Percentiles rank a stretch among this genome's conserved stretches.
Evolutionary conservation across 2,329 filamentous ascomycete genomes (phyloP).

Genomic region (Ophiostoma ulmi): DNA sequence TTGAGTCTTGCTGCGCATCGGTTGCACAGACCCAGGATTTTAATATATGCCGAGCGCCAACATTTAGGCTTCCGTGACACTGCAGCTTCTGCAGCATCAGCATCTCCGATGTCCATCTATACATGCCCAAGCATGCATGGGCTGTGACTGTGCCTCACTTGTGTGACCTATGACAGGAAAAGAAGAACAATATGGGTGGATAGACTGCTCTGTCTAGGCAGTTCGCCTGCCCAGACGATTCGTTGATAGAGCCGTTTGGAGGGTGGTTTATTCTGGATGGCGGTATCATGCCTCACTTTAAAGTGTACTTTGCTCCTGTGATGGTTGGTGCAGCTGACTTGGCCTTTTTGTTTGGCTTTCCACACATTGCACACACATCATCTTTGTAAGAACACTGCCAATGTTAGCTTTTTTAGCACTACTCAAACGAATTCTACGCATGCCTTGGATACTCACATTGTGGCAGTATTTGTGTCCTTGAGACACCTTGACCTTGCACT

Average conservation of each 20-base stretch:
- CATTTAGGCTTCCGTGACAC: not conserved
- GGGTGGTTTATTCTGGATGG: not conserved
- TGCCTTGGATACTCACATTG: constrained; percentile 23
- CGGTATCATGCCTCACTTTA: constrained; percentile 44
- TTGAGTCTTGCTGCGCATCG: not conserved
- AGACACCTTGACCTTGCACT: constrained; percentile 60
- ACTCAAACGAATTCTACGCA: not conserved
- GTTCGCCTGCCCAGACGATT: too few relatives aligned
- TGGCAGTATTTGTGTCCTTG: constrained; percentile 58
- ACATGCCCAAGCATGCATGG: not conserved
- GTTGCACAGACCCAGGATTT: not conserved
- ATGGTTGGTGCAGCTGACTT: constrained; percentile 50
- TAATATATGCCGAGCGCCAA: not conserved
- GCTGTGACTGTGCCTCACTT: not conserved
- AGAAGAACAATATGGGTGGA: not conserved
- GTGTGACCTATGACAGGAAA: not conserved
- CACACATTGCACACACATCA: constrained; percentile 60
- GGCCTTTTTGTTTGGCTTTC: constrained; percentile 51
- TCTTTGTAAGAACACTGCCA: constrained; percentile 53
- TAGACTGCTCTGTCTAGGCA: not conserved
- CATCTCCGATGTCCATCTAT: not conserved
- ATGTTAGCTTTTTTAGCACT: not conserved
- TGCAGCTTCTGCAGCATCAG: not conserved
- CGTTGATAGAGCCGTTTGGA: not conserved
- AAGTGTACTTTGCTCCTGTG: constrained; percentile 56